phyloP scores from a whole-genome alignment of 2,329 filamentous ascomycete species.

The Fusarium paranaense region DNA sequence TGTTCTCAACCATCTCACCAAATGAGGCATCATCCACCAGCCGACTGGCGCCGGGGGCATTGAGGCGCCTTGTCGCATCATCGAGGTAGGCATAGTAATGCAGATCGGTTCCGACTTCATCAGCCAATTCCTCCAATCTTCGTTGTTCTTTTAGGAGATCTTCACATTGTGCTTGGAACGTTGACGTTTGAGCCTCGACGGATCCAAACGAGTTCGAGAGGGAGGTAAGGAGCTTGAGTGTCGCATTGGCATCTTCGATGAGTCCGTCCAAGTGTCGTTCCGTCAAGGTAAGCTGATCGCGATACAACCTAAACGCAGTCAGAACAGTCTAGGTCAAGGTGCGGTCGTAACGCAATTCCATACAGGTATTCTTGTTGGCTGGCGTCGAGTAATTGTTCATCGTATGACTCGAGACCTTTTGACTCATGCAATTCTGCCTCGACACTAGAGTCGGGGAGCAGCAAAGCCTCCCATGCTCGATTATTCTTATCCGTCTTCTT shows the following conservation, averaged over 20 bases:
- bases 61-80: slow-evolving; percentile 87
- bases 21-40: slow-evolving; percentile 88
- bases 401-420: slow-evolving; percentile 53
- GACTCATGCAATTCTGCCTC: slow-evolving; percentile 42
- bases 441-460: slow-evolving; percentile 44
- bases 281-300: slow-evolving; percentile 83
- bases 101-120: slow-evolving; percentile 89
- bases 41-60: slow-evolving; percentile 89
- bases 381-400: slow-evolving; percentile 78
- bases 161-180: slow-evolving; percentile 93
- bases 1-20: slow-evolving; percentile 84
- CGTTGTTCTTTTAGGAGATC: slow-evolving; percentile 85
- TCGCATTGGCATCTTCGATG: slow-evolving; percentile 79
- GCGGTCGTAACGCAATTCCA: slow-evolving; percentile 44
- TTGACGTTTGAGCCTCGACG: slow-evolving; percentile 91
- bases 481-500: slow-evolving; percentile 54
- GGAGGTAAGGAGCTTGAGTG: slow-evolving; percentile 79
- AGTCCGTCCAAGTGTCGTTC: slow-evolving; percentile 85
- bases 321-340: slow-evolving; percentile 37
- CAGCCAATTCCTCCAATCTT: slow-evolving; percentile 80
- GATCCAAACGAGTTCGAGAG: slow-evolving; percentile 88
- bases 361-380: slow-evolving; percentile 89
- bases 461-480: slow-evolving; percentile 64
- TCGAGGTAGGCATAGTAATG: slow-evolving; percentile 96
- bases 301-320: slow-evolving; percentile 71